Conservation (phyloP, 2,329 filamentous ascomycete species). For the Xylaria sp. region DNA sequence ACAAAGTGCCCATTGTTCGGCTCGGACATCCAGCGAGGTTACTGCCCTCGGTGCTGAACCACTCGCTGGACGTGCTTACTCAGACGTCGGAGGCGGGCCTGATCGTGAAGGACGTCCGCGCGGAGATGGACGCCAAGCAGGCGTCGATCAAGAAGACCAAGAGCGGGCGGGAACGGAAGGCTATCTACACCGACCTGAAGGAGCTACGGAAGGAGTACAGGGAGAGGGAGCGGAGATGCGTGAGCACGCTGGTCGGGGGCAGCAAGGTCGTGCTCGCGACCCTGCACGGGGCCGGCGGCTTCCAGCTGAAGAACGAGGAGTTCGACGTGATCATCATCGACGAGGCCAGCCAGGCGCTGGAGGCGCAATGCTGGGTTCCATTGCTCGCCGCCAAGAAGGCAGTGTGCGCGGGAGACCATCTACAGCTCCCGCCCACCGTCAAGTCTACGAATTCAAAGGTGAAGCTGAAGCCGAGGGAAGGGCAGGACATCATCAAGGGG, state of each 20-base stretch:
- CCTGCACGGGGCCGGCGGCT: slow-evolving; percentile 86
- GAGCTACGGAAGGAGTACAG: slow-evolving; percentile 87
- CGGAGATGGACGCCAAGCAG: slow-evolving; percentile 92
- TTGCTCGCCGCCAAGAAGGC: slow-evolving; percentile 79
- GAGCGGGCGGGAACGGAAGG: slow-evolving; percentile 75
- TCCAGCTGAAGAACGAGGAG: slow-evolving; percentile 74
- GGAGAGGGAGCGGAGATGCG: slow-evolving; percentile 79
- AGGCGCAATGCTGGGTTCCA: slow-evolving; percentile 97
- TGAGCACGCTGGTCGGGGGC: slow-evolving; percentile 70
- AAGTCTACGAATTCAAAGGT: slow-evolving; percentile 70
- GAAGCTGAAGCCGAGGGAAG: slow-evolving; percentile 41
- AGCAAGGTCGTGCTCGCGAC: slow-evolving; percentile 92
- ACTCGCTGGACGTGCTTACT: slow-evolving; percentile 89
- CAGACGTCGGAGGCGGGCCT: slow-evolving; percentile 86
- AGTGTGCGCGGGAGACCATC: slow-evolving; percentile 89
- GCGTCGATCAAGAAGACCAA: slow-evolving; percentile 85
- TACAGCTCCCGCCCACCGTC: slow-evolving; percentile 93
- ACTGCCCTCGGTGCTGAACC: slow-evolving; percentile 82
- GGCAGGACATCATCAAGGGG: slow-evolving; percentile 48
- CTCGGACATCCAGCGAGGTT: slow-evolving; percentile 91
- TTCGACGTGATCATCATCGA: slow-evolving; percentile 97
- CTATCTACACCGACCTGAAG: slow-evolving; percentile 83
- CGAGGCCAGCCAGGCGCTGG: slow-evolving; percentile 92
- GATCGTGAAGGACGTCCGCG: slow-evolving; percentile 86
- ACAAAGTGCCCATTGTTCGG: slow-evolving; percentile 84